A percentile compares a stretch with the other conserved stretches of the same genome.
Conservation (phyloP, 2,329 filamentous ascomycete genomes). For the Ampelomyces quisqualis region DNA sequence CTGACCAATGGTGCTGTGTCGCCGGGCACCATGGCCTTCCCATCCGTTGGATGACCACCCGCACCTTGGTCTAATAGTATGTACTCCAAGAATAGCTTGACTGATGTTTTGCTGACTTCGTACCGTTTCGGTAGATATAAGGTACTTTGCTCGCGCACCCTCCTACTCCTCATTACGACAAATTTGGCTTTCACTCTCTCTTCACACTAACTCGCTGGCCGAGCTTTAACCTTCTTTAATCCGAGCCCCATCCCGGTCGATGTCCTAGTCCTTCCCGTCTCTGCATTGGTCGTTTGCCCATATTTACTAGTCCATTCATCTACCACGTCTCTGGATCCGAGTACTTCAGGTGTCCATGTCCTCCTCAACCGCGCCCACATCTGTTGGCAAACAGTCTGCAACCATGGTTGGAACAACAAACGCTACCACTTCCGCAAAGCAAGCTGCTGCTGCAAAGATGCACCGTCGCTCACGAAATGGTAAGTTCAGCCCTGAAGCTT, state of each 20-base stretch:
- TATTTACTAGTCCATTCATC: slow-evolving; percentile 45
- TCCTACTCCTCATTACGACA: slow-evolving; percentile 27
- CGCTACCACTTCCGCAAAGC: slow-evolving; percentile 53
- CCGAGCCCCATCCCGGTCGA: slow-evolving; percentile 43
- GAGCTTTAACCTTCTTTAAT: slow-evolving; percentile 53
- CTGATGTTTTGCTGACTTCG: slow-evolving; percentile 45
- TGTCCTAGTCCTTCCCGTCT: slow-evolving; percentile 46
- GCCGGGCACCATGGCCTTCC: slow-evolving; percentile 30
- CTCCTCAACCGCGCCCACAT: slow-evolving; percentile 47
- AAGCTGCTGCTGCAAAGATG: slow-evolving; percentile 75
- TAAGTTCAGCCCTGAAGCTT: slow-evolving; percentile 54
- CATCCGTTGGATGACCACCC: slow-evolving; percentile 35
- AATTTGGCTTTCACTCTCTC: slow-evolving; percentile 49
- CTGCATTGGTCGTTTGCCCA: slow-evolving; percentile 46
- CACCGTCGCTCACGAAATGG: slow-evolving; percentile 93
- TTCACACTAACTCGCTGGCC: slow-evolving; percentile 50
- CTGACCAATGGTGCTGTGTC: slow-evolving; percentile 34
- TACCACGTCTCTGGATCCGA: slow-evolving; percentile 45
- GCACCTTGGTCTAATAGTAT: slow-evolving; percentile 25
- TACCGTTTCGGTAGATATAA: slow-evolving; percentile 49
- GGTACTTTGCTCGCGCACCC: slow-evolving; percentile 44
- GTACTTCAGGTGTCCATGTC: slow-evolving; percentile 51
- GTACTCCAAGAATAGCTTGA: slow-evolving; percentile 52
- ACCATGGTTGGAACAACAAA: slow-evolving; percentile 54
- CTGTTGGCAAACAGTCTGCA: slow-evolving; percentile 45